phyloP scores from a whole-genome alignment of 1,284 basidiomycete genomes.

The Austroboletus niveus region DNA sequence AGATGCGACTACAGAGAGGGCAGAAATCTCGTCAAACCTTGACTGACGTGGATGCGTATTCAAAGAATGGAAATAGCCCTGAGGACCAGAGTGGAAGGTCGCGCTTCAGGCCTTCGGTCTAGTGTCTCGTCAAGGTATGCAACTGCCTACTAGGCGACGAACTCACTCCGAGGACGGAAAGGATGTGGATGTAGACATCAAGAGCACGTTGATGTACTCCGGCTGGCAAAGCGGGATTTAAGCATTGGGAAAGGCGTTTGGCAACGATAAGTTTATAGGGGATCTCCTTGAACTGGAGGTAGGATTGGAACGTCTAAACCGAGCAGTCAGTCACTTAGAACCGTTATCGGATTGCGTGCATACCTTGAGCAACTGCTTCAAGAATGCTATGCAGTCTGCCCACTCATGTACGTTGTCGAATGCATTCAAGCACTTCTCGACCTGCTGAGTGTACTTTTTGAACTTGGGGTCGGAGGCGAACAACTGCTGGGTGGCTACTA shows the following conservation, averaged over 20 bases:
- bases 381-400: conserved; percentile 99
- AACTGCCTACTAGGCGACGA: not conserved
- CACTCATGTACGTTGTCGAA: conserved; percentile 98
- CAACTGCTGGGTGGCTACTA: conserved; percentile 46
- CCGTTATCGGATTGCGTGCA: not conserved
- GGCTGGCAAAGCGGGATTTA: conserved; percentile 95
- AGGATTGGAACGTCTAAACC: conserved; percentile 83
- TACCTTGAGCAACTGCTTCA: conserved; percentile 92
- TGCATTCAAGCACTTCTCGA: conserved; percentile 89
- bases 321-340: not conserved
- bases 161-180: conserved; percentile 85
- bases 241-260: conserved; percentile 93
- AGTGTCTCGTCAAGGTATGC: conserved; percentile 9
- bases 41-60: conserved; percentile 94
- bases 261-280: conserved; percentile 93
- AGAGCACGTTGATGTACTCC: conserved; percentile 96
- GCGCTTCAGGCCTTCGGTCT: conserved; percentile 85
- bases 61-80: conserved; percentile 97
- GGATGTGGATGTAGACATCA: conserved; percentile 92
- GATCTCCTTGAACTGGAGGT: conserved; percentile 92
- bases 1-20: not conserved
- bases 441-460: conserved; percentile 89
- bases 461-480: conserved; percentile 88
- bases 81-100: conserved; percentile 95
- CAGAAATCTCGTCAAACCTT: conserved; percentile 50